Conservation (phyloP, 495 filamentous ascomycete genomes). For the Penicillium steckii region DNA sequence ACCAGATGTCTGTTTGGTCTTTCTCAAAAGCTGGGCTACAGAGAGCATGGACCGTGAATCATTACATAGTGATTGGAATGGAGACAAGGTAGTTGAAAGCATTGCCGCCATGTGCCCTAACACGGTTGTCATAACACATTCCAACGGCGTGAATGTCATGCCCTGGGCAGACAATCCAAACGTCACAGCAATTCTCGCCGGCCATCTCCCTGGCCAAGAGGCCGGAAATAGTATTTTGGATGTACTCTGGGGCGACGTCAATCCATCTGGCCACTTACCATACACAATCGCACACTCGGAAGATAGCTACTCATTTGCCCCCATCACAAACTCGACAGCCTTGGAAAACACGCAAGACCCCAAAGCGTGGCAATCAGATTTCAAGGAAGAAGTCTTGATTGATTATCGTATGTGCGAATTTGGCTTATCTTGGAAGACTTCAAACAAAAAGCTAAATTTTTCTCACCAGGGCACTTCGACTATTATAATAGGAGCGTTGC, state of each 20-base stretch:
- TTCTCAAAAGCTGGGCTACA: conserved; percentile 53
- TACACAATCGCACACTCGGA: conserved; percentile 75
- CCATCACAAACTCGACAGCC: conserved; percentile 61
- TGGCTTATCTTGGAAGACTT: too few species aligned
- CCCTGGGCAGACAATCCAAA: conserved; percentile 59
- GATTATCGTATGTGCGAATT: conserved; percentile 57
- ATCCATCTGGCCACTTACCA: conserved; percentile 64
- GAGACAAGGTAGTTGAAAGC: conserved; percentile 53
- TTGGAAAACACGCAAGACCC: conserved; percentile 40
- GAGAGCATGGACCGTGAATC: conserved; percentile 52
- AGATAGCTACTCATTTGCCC: conserved; percentile 58
- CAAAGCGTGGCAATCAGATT: conserved; percentile 53
- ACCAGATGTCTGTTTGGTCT: conserved; percentile 60
- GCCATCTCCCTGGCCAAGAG: conserved; percentile 61
- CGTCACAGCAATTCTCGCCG: conserved; percentile 60
- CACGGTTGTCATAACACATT: conserved; percentile 63
- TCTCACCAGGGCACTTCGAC: conserved; percentile 49
- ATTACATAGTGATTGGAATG: conserved; percentile 49
- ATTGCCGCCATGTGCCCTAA: conserved; percentile 56
- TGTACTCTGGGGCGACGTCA: conserved; percentile 59
- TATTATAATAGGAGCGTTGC: conserved; percentile 53
- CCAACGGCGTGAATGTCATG: conserved; percentile 57
- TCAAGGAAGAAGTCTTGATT: conserved; percentile 60
- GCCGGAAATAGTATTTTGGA: conserved; percentile 53
- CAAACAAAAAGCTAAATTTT: too few species aligned